Conservation (phyloP, 441 rosid species). For the Geranium incanum region DNA sequence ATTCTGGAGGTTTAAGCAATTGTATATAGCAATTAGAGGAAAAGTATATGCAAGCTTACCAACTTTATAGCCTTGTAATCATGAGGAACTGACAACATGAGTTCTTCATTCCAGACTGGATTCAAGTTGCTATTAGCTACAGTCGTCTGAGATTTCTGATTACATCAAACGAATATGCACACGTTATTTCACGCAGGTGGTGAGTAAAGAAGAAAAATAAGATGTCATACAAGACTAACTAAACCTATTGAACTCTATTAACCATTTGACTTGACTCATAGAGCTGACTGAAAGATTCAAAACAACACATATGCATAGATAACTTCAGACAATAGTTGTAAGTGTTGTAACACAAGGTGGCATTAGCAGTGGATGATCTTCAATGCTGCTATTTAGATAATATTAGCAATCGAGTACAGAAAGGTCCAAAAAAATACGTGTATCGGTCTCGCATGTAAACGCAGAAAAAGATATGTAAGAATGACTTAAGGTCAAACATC, state of each 20-base stretch:
- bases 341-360: background rate
- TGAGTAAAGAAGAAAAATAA: background rate
- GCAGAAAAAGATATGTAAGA: background rate
- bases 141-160: slow-evolving; percentile 58
- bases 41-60: slow-evolving; percentile 35
- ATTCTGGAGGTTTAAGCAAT: background rate
- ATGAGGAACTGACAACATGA: slow-evolving; percentile 78
- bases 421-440: background rate
- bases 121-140: slow-evolving; percentile 72
- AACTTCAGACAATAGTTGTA: background rate
- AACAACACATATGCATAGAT: background rate
- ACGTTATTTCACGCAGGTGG: background rate
- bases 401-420: background rate
- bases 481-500: background rate
- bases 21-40: background rate
- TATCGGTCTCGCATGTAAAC: background rate
- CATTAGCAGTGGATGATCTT: background rate
- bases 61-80: slow-evolving; percentile 64
- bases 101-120: slow-evolving; percentile 87
- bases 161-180: slow-evolving; percentile 16
- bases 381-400: slow-evolving; percentile 10
- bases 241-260: background rate
- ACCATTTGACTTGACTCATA: background rate
- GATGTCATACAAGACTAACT: background rate
- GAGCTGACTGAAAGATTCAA: background rate